Evolutionary conservation across 2,329 filamentous ascomycete genomes (phyloP).

Genomic region (Stenocarpella maydis): DNA sequence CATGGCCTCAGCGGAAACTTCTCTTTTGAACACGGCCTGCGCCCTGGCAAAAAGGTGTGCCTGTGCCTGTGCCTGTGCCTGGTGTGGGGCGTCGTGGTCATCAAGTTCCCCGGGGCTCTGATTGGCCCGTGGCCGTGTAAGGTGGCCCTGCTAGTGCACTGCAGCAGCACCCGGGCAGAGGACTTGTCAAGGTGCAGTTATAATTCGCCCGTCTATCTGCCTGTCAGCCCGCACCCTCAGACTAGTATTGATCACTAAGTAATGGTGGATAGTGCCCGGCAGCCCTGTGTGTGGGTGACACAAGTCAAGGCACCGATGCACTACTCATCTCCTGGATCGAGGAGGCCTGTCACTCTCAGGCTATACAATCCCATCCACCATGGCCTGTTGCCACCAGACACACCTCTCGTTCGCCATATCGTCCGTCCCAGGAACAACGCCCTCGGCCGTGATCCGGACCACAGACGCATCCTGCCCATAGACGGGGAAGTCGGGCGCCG

Average conservation of each 20-base stretch:
- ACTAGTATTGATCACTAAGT: too few species aligned
- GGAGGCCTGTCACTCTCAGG: too few species aligned
- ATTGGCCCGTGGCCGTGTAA: constrained; percentile 4
- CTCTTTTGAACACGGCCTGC: neutral
- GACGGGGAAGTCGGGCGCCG: constrained; percentile 37
- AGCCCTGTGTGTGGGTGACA: neutral
- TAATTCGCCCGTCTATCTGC: neutral
- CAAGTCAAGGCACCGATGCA: too few species aligned
- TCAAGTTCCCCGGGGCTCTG: constrained; percentile 8
- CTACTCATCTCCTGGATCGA: too few species aligned
- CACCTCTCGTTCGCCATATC: constrained; percentile 45
- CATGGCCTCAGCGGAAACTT: neutral
- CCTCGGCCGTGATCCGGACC: constrained; percentile 36
- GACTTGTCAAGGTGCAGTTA: neutral
- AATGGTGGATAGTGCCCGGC: neutral
- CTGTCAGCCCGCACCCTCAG: neutral
- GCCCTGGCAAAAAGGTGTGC: neutral
- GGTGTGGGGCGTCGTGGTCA: constrained; percentile 6
- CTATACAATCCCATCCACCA: constrained; percentile 39
- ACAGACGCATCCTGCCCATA: constrained; percentile 39
- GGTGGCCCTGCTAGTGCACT: neutral
- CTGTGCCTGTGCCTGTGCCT: too few species aligned
- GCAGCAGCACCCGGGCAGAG: neutral
- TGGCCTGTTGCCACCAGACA: constrained; percentile 45
- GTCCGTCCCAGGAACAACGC: constrained; percentile 36